Evolutionary conservation across 176 grass and related monocot genomes (phyloP), one percentile per base, ranked within the genome.

Genomic region (Eleusine indica): DNA sequence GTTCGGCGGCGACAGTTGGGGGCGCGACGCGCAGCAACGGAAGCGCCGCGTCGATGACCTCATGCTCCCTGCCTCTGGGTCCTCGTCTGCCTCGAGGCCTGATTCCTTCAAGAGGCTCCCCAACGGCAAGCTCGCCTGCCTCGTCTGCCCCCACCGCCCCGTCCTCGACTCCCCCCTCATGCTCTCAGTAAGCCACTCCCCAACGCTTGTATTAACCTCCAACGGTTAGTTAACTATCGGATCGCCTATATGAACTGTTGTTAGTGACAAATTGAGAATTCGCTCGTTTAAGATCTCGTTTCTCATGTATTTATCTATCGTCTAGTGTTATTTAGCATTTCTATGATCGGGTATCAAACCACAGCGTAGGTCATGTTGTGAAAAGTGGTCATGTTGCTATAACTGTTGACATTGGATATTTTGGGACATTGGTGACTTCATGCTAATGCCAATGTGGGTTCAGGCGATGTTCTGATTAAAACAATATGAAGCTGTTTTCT

Each of bases 1-100:
- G 68, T 94, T 85, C 58, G 90, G 92, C 78, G 92, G 94, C 49
- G 90, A 97, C 64, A 92, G 86, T 80, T 94, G 92, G 94, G 83
- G 58, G 46, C 78, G 86, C 48, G 94, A 94, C 40, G 84, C 88
- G n/a, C 90, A 87, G 83, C 76, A 92, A 32, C 86, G 88, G 85
- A 94, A 92, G 86, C 89, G 92, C 52, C 89, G 88, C 75, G 86
- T 94, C 39, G 92, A 97, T 46, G 88, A 91, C 42, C 94, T 94
- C 74, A 78, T 97, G 54, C 86, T 91, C 47, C 71, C 85, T 41
- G 53, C 86, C 17, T 64, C 87, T 18, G 80, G 89, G 35, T 68
- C 76, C 37, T 79, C 80, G 18, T 75, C 87, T 17, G 70, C 64
- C 18, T 86, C 91, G 21, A 39, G 49, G 14, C 54, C 86, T n/a